Percentiles rank a stretch among this genome's conserved stretches.
phyloP scores from a whole-genome alignment of 257 asterid genomes.

The Ophiorrhiza pumila region DNA sequence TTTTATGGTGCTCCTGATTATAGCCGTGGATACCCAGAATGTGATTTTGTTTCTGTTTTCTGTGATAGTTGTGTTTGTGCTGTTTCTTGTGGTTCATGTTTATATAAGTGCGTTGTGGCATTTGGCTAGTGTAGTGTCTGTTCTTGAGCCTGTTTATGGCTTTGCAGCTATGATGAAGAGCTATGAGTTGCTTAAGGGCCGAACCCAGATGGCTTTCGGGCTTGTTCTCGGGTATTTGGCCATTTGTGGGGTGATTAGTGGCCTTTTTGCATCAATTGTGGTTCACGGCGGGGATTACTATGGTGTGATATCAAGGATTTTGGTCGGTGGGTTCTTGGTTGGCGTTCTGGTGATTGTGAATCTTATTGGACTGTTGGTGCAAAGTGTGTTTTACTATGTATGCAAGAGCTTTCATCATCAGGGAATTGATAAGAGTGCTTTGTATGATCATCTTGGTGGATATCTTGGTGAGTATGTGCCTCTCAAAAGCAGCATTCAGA shows the following conservation, averaged over 20 bases:
- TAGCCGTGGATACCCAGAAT: slow-evolving; percentile 63
- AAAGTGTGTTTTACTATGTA: slow-evolving; percentile 91
- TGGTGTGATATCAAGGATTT: slow-evolving; percentile 59
- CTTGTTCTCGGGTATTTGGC: slow-evolving; percentile 66
- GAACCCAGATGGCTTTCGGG: slow-evolving; percentile 48
- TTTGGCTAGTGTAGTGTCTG: slow-evolving; percentile 87
- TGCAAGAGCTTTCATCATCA: slow-evolving; percentile 94
- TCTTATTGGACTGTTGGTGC: slow-evolving; percentile 78
- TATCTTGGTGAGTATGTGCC: slow-evolving; percentile 98
- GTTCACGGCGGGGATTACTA: slow-evolving; percentile 76
- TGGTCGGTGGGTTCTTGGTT: slow-evolving; percentile 85
- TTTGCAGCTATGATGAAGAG: slow-evolving; percentile 75
- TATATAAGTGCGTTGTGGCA: slow-evolving; percentile 91
- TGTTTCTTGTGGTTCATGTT: slow-evolving; percentile 78
- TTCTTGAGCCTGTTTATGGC: slow-evolving; percentile 72
- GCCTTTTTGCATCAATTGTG: slow-evolving; percentile 60
- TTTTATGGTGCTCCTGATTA: slow-evolving; percentile 55
- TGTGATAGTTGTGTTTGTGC: slow-evolving; percentile 42
- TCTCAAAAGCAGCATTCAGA: slow-evolving; percentile 89
- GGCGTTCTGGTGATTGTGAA: slow-evolving; percentile 84
- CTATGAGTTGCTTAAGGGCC: slow-evolving; percentile 64
- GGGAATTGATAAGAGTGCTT: slow-evolving; percentile 79
- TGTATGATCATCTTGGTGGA: slow-evolving; percentile 92
- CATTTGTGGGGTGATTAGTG: slow-evolving; percentile 59
- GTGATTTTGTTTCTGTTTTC: slow-evolving; percentile 54